Base-by-base conservation (phyloP, 495 filamentous ascomycete genomes). In the Peziza echinospora region DNA sequence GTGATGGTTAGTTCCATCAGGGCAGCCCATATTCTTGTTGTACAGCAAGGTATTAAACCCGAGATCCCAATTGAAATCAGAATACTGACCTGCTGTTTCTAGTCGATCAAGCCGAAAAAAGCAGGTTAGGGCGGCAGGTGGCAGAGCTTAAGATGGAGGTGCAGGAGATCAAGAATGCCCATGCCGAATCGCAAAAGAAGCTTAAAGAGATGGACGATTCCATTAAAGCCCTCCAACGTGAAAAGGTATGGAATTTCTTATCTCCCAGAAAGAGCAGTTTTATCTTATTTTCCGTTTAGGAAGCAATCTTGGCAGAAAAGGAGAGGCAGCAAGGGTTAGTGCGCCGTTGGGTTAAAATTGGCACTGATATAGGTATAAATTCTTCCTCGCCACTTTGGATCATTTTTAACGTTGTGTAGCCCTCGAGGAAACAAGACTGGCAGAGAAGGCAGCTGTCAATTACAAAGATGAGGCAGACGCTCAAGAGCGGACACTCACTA, bases 401-500 rank as follows among this genome's bases (percentile, higher is more conserved):
- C n/a, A n/a, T n/a, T n/a, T n/a, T n/a, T n/a, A n/a, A n/a, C n/a
- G n/a, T 54, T 56, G 40, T 59, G 34, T 49, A 1, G 54, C 63
- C 7, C 62, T 51, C 44, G 52, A 57, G 11, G 53, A 59, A 21
- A n/a, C 55, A 16, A 53, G 43, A 21, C 25, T 30, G 34, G 52
- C 55, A 19, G 24, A 44, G 13, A 34, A 50, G 7, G 49, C 41
- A 5, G 43, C 46, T 8, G 49, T 49, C 10, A 47, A 47, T 11
- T 58, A 59, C 28, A 56, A 51, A 23, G 41, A 48, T 13, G 50
- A 42, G 30, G 51, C 75, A 6, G 42, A 49, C n/a, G 56, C 56
- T 0, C 55, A 77, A 24, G 62, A 65, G 6, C 57, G 63, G 2
- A 63, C 75, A 47, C 66, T 71, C 41, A 76, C 80, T 43, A 53